Evolutionary conservation across 2,329 filamentous ascomycete species (phyloP).

Genomic region (Beauveria caledonica): DNA sequence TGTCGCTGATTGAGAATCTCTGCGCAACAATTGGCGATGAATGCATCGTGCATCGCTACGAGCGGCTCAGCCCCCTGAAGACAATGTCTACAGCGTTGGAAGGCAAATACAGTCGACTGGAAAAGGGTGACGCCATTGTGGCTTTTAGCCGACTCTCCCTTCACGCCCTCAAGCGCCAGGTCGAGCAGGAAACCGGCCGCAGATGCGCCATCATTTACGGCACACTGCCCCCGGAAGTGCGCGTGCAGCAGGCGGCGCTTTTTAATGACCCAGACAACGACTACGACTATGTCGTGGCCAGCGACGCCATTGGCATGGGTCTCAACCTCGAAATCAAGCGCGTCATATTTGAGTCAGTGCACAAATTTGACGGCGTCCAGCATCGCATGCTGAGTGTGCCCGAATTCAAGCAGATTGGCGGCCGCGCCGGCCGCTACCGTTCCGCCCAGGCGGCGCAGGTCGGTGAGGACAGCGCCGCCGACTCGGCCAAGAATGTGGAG

Average conservation of each 20-base stretch:
- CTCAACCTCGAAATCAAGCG: conserved; percentile 88
- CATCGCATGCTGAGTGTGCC: conserved; percentile 56
- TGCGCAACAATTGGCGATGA: conserved; percentile 75
- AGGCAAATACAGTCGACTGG: conserved; percentile 55
- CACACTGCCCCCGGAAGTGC: conserved; percentile 81
- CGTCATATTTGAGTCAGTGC: conserved; percentile 72
- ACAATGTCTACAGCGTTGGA: conserved; percentile 55
- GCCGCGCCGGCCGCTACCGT: conserved; percentile 80
- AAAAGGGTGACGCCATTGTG: conserved; percentile 88
- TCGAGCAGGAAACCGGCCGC: conserved; percentile 67
- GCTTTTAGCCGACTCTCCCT: conserved; percentile 77
- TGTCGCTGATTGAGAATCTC: conserved; percentile 69
- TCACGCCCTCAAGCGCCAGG: conserved; percentile 67
- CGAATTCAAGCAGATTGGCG: conserved; percentile 91
- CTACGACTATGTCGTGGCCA: conserved; percentile 89
- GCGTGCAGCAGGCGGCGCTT: conserved; percentile 79
- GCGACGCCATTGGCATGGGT: conserved; percentile 95
- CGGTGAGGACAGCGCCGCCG: background rate
- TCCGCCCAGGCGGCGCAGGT: conserved; percentile 51
- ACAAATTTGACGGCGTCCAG: conserved; percentile 59
- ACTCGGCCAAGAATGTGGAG: conserved; percentile 14
- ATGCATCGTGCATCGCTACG: conserved; percentile 71
- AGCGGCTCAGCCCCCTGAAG: conserved; percentile 71
- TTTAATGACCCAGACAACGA: conserved; percentile 96
- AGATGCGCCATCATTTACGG: conserved; percentile 93